Evolutionary conservation across 192 early-diverging fungal genomes (phyloP).

Genomic region (Dissophora globulifera): DNA sequence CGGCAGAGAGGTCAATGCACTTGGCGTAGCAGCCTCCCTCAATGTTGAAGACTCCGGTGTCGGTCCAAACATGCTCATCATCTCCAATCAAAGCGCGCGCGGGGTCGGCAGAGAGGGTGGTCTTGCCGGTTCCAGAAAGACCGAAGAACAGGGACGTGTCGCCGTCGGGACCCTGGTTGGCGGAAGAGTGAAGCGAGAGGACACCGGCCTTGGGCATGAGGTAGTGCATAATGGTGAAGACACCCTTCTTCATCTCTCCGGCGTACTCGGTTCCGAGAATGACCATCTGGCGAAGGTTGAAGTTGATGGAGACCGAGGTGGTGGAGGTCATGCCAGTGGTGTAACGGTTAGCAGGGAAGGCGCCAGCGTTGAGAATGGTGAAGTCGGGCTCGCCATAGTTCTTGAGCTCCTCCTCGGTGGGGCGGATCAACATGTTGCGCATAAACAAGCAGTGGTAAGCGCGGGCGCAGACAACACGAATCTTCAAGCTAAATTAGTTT

Average conservation of each 20-base stretch:
- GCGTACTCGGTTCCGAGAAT: constrained; percentile 98
- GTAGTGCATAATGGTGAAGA: constrained; percentile 99
- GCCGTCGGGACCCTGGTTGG: constrained; percentile 90
- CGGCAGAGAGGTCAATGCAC: constrained; percentile 92
- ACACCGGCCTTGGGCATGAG: constrained; percentile 95
- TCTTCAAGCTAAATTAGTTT: constrained; percentile 76
- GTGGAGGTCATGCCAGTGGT: constrained; percentile 96
- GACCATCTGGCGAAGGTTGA: constrained; percentile 95
- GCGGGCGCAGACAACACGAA: constrained; percentile 93
- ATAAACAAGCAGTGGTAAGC: constrained; percentile 98
- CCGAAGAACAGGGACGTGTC: constrained; percentile 99
- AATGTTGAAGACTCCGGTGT: constrained; percentile 97
- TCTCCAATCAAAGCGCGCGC: constrained; percentile 95
- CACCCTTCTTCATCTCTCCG: constrained; percentile 99
- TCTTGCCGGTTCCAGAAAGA: constrained; percentile 97
- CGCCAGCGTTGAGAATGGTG: constrained; percentile 97
- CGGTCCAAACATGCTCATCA: constrained; percentile 99
- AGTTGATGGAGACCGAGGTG: constrained; percentile 94
- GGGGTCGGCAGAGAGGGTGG: constrained; percentile 95
- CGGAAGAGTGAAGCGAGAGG: constrained; percentile 92
- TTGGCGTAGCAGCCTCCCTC: constrained; percentile 99
- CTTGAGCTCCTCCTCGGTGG: constrained; percentile 88
- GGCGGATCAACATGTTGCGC: constrained; percentile 99
- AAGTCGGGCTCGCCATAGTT: constrained; percentile 96
- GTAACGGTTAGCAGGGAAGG: constrained; percentile 93